Conservation (phyloP, 225 moss, liverwort and hornwort genomes). For the Polytrichum commune region DNA sequence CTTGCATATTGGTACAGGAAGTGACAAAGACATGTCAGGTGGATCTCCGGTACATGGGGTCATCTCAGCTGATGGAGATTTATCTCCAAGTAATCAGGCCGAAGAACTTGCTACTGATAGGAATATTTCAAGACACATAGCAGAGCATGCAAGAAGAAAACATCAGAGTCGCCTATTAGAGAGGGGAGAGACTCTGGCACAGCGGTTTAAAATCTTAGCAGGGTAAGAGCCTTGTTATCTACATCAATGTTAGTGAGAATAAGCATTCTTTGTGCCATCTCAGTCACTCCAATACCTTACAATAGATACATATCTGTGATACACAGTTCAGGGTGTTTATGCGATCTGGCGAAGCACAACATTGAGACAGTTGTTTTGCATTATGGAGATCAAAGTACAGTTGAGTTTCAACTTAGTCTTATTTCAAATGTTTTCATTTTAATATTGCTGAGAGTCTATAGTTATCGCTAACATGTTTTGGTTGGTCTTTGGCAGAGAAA, state of each 20-base stretch:
- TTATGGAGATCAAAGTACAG: no score
- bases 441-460: no score
- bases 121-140: conserved; percentile 3
- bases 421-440: no score
- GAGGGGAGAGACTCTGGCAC: conserved; percentile 43
- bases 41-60: conserved; percentile 14
- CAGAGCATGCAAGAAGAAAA: conserved; percentile 21
- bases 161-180: conserved; percentile 36
- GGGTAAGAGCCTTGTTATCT: conserved; percentile 26
- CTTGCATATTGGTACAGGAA: conserved; percentile 23
- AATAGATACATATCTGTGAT: no score
- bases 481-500: conserved; percentile 41
- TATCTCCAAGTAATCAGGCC: conserved; percentile 26
- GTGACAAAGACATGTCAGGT: conserved; percentile 15
- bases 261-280: no score
- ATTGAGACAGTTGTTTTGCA: no score
- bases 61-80: not conserved
- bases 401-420: no score
- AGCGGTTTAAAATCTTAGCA: conserved; percentile 34
- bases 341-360: no score
- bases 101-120: conserved; percentile 23
- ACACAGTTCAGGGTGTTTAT: no score
- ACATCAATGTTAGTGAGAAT: no score
- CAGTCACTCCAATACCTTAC: no score
- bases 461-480: not conserved